These are phyloP conservation scores for Scheffersomyces lignosus DNA, from an alignment of 805 yeast species.

Conservation along the genomic window DNA sequence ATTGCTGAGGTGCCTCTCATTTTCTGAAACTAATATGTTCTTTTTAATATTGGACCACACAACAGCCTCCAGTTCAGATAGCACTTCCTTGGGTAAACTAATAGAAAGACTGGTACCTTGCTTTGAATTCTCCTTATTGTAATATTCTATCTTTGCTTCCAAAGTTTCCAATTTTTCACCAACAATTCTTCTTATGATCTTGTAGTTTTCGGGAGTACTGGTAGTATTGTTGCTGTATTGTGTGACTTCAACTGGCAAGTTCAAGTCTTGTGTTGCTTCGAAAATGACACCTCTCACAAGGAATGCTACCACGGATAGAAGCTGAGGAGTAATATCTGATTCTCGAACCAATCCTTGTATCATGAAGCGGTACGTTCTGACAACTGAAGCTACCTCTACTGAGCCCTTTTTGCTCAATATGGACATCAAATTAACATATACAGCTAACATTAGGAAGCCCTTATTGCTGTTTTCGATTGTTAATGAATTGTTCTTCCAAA, in stretches of 20 bases:
- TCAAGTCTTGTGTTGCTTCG: constrained; percentile 8
- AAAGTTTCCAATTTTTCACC: constrained; percentile 5
- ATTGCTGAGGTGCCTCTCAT: no score
- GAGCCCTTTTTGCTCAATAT: neutral
- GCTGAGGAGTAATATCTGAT: neutral
- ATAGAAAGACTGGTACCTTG: no score
- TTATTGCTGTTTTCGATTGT: neutral
- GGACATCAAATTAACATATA: constrained; percentile 4
- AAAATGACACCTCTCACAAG: constrained; percentile 7
- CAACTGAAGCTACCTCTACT: neutral
- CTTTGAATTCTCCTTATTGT: neutral
- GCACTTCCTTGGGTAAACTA: no score
- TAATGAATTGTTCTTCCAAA: constrained; percentile 4
- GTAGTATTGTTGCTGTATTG: constrained; percentile 4
- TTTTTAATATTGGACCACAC: no score
- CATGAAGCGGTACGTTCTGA: neutral
- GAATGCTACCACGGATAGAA: neutral
- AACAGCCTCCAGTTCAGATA: no score
- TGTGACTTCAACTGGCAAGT: constrained; percentile 6
- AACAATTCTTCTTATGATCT: constrained; percentile 6
- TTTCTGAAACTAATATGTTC: no score
- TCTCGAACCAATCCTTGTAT: constrained; percentile 4
- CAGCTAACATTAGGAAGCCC: constrained; percentile 3
- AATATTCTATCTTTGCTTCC: constrained; percentile 5
- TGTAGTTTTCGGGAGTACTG: constrained; percentile 7